Conservation (phyloP, 148 eudicot genomes). For the Chenopodium album region DNA sequence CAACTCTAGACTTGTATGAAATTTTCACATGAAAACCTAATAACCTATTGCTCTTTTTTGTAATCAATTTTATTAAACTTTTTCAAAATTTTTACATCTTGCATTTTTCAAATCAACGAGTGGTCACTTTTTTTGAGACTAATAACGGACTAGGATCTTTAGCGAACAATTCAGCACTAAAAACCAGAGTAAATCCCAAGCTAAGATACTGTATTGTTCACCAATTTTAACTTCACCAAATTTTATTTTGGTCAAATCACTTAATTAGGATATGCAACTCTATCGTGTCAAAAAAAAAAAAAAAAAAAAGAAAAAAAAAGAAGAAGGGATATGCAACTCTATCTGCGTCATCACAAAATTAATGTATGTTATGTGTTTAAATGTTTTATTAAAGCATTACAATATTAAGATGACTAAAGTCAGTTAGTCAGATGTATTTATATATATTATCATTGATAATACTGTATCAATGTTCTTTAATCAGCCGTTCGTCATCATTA, state of each 20-base stretch:
- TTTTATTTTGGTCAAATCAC: not conserved
- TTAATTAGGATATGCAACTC: not conserved
- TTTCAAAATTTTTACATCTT: too few species aligned
- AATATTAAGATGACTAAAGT: not conserved
- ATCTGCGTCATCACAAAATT: not conserved
- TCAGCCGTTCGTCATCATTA: slow-evolving; percentile 19
- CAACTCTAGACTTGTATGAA: too few species aligned
- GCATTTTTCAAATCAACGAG: too few species aligned
- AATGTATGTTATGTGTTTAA: not conserved
- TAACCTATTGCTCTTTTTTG: too few species aligned
- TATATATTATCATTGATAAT: not conserved
- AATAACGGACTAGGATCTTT: too few species aligned
- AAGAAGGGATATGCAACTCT: not conserved
- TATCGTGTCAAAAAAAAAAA: too few species aligned
- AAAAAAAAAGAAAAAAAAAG: too few species aligned
- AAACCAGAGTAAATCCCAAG: too few species aligned
- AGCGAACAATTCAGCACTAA: too few species aligned
- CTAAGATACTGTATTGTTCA: not conserved
- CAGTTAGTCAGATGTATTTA: not conserved
- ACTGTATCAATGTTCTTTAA: not conserved
- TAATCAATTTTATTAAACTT: too few species aligned
- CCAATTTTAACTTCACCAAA: not conserved
- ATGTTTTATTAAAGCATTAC: not conserved
- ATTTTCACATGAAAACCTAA: too few species aligned
- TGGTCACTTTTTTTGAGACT: too few species aligned